Evolutionary conservation across 176 grass and related monocot genomes (phyloP).

Genomic region (Pontederia crassipes): DNA sequence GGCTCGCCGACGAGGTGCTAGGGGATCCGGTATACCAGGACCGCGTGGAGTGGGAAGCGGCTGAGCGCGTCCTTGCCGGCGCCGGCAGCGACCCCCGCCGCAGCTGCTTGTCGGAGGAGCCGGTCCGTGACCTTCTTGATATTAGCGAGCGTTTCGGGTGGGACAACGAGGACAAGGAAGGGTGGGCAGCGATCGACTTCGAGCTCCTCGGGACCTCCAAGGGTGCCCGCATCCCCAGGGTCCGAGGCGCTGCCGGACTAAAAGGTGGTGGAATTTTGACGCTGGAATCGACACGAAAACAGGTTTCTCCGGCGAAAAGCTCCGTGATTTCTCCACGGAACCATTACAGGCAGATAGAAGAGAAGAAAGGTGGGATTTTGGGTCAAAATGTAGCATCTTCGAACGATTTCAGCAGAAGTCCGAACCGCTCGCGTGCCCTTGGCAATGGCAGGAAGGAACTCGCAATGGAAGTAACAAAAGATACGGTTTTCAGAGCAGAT

Average conservation of each 20-base stretch:
- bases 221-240: slow-evolving; percentile 44
- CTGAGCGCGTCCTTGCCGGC: slow-evolving; percentile 7
- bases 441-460: too few species aligned
- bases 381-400: too few species aligned
- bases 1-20: slow-evolving; percentile 39
- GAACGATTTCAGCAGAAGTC: too few species aligned
- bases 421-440: too few species aligned
- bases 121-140: slow-evolving; percentile 34
- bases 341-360: too few species aligned
- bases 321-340: too few species aligned
- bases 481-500: too few species aligned
- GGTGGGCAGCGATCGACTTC: slow-evolving; percentile 29
- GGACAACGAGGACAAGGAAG: slow-evolving; percentile 55
- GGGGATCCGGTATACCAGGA: slow-evolving; percentile 37
- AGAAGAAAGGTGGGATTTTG: too few species aligned
- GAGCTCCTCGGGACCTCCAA: slow-evolving; percentile 52
- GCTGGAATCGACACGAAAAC: neutral
- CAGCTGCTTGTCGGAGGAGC: neutral
- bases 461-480: too few species aligned
- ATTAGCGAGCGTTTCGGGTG: slow-evolving; percentile 48
- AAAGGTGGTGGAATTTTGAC: too few species aligned
- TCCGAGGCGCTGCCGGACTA: neutral
- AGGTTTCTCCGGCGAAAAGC: too few species aligned
- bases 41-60: slow-evolving; percentile 57
- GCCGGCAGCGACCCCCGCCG: too few species aligned